phyloP scores from a whole-genome alignment of 2,329 filamentous ascomycete genomes.

The Cladosporium sp. region DNA sequence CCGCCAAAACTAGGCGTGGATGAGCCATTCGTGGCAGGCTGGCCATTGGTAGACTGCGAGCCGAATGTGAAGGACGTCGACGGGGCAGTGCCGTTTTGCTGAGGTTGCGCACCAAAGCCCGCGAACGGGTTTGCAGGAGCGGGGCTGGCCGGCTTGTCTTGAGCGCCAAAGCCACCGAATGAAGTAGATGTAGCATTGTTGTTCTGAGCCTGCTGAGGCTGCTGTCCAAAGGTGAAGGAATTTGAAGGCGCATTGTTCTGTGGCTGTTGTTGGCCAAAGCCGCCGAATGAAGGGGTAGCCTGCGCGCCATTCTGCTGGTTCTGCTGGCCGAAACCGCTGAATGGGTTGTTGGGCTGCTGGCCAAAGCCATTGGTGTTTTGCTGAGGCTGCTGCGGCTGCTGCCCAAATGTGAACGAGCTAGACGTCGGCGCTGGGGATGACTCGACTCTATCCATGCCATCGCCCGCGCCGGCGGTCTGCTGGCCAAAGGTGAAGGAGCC shows the following conservation, averaged over 20 bases:
- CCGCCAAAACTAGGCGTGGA: slow-evolving; percentile 13
- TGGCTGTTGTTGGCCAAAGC: slow-evolving; percentile 15
- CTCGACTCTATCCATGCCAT: slow-evolving; percentile 9
- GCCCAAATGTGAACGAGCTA: slow-evolving; percentile 18
- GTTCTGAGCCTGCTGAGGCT: slow-evolving; percentile 7
- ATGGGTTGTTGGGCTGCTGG: slow-evolving; percentile 10
- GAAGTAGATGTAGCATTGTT: background rate
- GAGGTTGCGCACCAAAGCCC: slow-evolving; percentile 6
- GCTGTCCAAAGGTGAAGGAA: slow-evolving; percentile 15
- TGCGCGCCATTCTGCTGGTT: slow-evolving; percentile 9
- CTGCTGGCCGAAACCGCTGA: slow-evolving; percentile 15
- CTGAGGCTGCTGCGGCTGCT: slow-evolving; percentile 3
- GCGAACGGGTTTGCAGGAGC: slow-evolving; percentile 6
- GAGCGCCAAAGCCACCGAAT: slow-evolving; percentile 5
- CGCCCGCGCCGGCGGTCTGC: slow-evolving; percentile 1
- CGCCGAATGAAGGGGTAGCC: slow-evolving; percentile 13
- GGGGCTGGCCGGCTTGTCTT: slow-evolving; percentile 5
- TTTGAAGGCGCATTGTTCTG: slow-evolving; percentile 13
- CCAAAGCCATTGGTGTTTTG: slow-evolving; percentile 12
- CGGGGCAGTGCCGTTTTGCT: background rate
- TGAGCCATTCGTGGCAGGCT: slow-evolving; percentile 8
- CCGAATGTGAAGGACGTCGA: slow-evolving; percentile 10
- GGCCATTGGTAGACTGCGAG: slow-evolving; percentile 4
- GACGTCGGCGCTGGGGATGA: slow-evolving; percentile 2
- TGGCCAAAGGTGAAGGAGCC: slow-evolving; percentile 12